phyloP scores from a whole-genome alignment of 805 yeast species.

The Sugiyamaella boreocaroliniensis region DNA sequence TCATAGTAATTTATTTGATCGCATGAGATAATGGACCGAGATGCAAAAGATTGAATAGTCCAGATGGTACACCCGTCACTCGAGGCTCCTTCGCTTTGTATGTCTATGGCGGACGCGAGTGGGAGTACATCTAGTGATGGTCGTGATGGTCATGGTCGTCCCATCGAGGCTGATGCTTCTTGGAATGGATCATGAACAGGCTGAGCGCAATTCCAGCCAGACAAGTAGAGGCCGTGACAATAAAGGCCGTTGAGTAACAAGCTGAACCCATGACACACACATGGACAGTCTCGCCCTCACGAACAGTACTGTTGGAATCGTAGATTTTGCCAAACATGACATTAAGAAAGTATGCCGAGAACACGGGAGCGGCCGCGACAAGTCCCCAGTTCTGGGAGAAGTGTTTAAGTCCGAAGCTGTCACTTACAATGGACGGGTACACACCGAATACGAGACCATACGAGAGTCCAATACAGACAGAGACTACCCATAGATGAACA shows the following conservation, averaged over 20 bases:
- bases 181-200: slow-evolving; percentile 10
- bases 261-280: slow-evolving; percentile 14
- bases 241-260: slow-evolving; percentile 19
- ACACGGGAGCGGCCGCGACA: slow-evolving; percentile 56
- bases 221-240: slow-evolving; percentile 9
- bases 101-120: not conserved
- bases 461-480: slow-evolving; percentile 56
- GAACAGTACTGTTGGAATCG: slow-evolving; percentile 38
- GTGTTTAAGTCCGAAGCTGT: slow-evolving; percentile 57
- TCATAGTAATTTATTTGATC: too few relatives aligned
- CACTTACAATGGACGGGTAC: slow-evolving; percentile 64
- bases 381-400: slow-evolving; percentile 72
- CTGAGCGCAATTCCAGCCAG: slow-evolving; percentile 7
- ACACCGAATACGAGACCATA: slow-evolving; percentile 70
- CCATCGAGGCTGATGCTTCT: not conserved
- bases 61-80: not conserved
- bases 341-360: slow-evolving; percentile 54
- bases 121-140: not conserved
- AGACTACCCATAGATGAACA: slow-evolving; percentile 39
- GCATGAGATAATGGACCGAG: not conserved
- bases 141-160: not conserved
- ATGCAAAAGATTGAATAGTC: not conserved
- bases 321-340: slow-evolving; percentile 55
- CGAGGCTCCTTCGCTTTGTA: not conserved
- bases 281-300: slow-evolving; percentile 10